Conservation (phyloP, 306 rosid species). For the Acacia acuminata region DNA sequence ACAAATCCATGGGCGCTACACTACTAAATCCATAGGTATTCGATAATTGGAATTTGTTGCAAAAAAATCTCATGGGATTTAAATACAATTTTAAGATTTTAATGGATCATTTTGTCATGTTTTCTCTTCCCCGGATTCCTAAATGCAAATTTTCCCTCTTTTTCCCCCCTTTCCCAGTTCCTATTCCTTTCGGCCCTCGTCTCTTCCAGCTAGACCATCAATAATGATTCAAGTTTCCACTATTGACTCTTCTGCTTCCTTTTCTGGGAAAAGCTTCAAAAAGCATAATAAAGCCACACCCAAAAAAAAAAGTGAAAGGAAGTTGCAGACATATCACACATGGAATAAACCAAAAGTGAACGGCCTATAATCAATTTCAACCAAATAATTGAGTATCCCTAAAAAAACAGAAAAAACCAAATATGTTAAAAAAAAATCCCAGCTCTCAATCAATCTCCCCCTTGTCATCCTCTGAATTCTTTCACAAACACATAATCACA, state of each 20-base stretch:
- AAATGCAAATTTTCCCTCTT: too few species aligned
- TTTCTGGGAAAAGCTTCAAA: neutral
- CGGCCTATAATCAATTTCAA: slow-evolving; percentile 15
- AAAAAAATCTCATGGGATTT: too few species aligned
- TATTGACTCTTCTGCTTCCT: neutral
- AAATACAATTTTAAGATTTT: too few species aligned
- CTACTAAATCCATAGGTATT: too few species aligned
- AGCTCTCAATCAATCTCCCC: neutral
- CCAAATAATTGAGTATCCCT: neutral
- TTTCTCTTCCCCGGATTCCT: too few species aligned
- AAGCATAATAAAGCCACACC: neutral
- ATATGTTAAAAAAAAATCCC: neutral
- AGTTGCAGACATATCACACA: neutral
- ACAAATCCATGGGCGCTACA: too few species aligned
- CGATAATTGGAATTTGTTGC: too few species aligned
- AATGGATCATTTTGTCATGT: too few species aligned
- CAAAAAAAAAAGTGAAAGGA: neutral
- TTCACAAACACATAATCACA: neutral
- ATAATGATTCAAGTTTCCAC: slow-evolving; percentile 12
- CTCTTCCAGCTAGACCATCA: neutral
- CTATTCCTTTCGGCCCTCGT: neutral
- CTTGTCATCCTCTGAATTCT: neutral
- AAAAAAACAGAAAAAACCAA: neutral
- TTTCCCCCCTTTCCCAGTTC: neutral
- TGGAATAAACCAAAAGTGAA: neutral